Conservation (phyloP, 805 yeast species). For the Debaryomyces tyrocola region DNA sequence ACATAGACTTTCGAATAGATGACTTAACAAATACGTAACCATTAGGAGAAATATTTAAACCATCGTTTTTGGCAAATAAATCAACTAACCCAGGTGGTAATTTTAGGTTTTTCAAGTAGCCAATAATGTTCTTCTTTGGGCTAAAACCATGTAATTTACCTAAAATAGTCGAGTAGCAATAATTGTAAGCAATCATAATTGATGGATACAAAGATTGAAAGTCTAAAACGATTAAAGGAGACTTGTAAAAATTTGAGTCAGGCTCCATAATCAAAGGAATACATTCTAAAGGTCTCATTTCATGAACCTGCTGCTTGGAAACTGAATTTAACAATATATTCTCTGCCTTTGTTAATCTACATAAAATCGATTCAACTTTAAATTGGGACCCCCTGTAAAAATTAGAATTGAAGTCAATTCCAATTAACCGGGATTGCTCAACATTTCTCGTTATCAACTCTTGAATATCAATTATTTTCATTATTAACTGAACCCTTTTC, state of each 20-base stretch:
- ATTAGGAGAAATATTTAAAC: constrained; percentile 75
- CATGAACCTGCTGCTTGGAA: constrained; percentile 72
- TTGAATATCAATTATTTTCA: constrained; percentile 52
- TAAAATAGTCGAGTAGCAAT: constrained; percentile 73
- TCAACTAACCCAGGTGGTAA: constrained; percentile 59
- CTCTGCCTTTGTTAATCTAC: constrained; percentile 74
- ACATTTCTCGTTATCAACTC: constrained; percentile 70
- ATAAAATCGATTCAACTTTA: constrained; percentile 84
- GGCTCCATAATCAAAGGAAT: constrained; percentile 95
- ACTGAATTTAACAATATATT: constrained; percentile 77
- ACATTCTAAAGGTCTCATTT: constrained; percentile 82
- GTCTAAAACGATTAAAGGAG: constrained; percentile 87
- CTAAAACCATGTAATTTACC: constrained; percentile 60
- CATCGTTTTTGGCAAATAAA: constrained; percentile 47
- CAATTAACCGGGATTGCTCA: constrained; percentile 83
- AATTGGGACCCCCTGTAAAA: constrained; percentile 91
- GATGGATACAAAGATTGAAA: constrained; percentile 96
- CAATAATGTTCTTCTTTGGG: constrained; percentile 49
- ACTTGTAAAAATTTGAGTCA: constrained; percentile 74
- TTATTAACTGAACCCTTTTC: constrained; percentile 43
- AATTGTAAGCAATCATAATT: constrained; percentile 84
- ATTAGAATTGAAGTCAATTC: constrained; percentile 87
- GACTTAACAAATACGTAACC: constrained; percentile 77
- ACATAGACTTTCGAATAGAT: constrained; percentile 62
- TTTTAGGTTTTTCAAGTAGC: constrained; percentile 46